Conservation (phyloP, 202 grass and related monocot genomes). For the Elaeis oleifera region DNA sequence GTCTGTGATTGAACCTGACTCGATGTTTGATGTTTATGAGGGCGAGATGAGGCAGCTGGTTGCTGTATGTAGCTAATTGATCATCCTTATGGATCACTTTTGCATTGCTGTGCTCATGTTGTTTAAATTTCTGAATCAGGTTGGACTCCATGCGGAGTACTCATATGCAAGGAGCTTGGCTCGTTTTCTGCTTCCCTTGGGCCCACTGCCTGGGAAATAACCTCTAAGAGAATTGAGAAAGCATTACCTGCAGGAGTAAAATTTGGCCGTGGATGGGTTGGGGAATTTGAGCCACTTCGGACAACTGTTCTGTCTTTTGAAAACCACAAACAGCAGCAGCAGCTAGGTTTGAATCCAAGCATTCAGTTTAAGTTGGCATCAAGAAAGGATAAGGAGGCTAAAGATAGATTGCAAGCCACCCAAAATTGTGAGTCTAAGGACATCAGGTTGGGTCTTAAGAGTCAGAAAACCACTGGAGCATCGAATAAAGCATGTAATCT, state of each 20-base stretch:
- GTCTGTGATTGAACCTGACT: slow-evolving; percentile 33
- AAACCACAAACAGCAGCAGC: slow-evolving; percentile 27
- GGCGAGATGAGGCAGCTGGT: slow-evolving; percentile 51
- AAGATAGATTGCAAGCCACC: slow-evolving; percentile 24
- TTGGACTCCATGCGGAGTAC: slow-evolving; percentile 64
- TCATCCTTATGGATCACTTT: slow-evolving; percentile 6
- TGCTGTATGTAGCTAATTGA: slow-evolving; percentile 46
- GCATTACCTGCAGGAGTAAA: slow-evolving; percentile 66
- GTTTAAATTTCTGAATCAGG: slow-evolving; percentile 39
- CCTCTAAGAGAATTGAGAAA: slow-evolving; percentile 64
- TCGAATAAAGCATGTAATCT: slow-evolving; percentile 42
- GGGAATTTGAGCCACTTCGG: slow-evolving; percentile 64
- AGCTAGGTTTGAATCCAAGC: slow-evolving; percentile 25
- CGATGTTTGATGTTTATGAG: slow-evolving; percentile 49
- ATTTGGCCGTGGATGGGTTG: slow-evolving; percentile 92
- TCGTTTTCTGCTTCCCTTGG: slow-evolving; percentile 70
- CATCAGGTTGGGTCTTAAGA: slow-evolving; percentile 32
- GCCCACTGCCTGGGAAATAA: slow-evolving; percentile 67
- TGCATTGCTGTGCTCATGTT: slow-evolving; percentile 15
- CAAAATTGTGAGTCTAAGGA: slow-evolving; percentile 34
- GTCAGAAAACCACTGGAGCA: slow-evolving; percentile 24
- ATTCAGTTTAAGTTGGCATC: slow-evolving; percentile 29
- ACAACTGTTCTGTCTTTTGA: slow-evolving; percentile 50
- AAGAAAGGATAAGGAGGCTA: slow-evolving; percentile 19
- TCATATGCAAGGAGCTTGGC: slow-evolving; percentile 90